Conservation (phyloP, 441 rosid genomes). For the Corymbia citriodora region DNA sequence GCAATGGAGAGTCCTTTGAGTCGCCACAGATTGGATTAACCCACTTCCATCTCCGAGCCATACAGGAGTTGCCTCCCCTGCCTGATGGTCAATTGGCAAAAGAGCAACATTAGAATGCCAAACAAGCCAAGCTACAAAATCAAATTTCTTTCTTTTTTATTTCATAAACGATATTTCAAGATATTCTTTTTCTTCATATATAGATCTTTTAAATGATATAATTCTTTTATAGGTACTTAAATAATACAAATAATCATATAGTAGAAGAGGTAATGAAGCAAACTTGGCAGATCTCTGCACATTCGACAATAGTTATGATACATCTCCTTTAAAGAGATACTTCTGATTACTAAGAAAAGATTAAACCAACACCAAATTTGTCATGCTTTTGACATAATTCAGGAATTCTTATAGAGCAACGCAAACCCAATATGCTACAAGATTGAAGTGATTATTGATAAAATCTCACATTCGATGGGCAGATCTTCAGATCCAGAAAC, state of each 20-base stretch:
- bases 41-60: slow-evolving; percentile 59
- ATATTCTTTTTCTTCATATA: neutral
- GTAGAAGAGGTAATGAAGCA: neutral
- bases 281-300: neutral
- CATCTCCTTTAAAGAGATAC: neutral
- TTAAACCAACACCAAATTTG: neutral
- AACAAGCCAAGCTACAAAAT: neutral
- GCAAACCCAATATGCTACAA: neutral
- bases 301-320: neutral
- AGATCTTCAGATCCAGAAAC: slow-evolving; percentile 78
- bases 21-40: slow-evolving; percentile 50
- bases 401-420: neutral
- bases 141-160: neutral
- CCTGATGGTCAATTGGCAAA: slow-evolving; percentile 30
- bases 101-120: neutral
- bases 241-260: neutral
- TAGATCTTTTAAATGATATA: neutral
- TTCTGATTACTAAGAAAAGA: neutral
- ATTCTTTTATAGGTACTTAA: neutral
- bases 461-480: slow-evolving; percentile 54
- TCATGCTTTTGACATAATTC: neutral
- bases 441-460: neutral
- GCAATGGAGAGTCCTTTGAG: slow-evolving; percentile 57
- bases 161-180: neutral
- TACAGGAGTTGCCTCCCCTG: slow-evolving; percentile 56